These are phyloP conservation scores for Flaveria brownii DNA, from an alignment of 129 eudicot genomes.

Conservation along the genomic window DNA sequence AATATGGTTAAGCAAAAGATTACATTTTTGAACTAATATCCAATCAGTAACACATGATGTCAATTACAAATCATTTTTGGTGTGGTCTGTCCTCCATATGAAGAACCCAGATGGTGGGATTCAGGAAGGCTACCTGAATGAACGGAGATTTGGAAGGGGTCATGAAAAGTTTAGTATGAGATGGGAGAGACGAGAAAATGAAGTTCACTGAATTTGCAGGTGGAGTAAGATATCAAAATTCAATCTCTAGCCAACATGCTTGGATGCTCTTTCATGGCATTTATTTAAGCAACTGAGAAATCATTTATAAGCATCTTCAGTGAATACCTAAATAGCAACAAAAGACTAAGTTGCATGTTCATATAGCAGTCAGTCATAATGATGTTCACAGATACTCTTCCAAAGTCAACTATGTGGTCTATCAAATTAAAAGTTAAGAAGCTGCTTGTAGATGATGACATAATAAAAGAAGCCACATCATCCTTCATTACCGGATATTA, in stretches of 20 bases:
- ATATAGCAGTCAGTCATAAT: not conserved
- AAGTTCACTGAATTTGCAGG: not conserved
- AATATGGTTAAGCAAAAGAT: conserved; percentile 9
- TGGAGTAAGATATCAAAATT: not conserved
- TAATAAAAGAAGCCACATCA: too few relatives aligned
- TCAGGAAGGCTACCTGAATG: not conserved
- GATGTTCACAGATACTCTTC: not conserved
- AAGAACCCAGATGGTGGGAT: not conserved
- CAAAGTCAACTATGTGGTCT: not conserved
- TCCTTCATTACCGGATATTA: too few relatives aligned
- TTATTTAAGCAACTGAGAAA: not conserved
- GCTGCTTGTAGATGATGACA: not conserved
- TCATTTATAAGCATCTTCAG: not conserved
- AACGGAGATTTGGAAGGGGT: not conserved
- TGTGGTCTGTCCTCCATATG: not conserved
- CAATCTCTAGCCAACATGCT: not conserved
- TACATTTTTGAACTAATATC: conserved; percentile 1
- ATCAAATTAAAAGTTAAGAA: not conserved
- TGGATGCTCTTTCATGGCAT: not conserved
- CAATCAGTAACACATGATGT: conserved; percentile 12
- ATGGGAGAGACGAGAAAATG: not conserved
- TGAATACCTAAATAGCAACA: not conserved
- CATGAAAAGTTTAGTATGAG: not conserved
- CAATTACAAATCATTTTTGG: not conserved
- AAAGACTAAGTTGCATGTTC: not conserved